Conservation (phyloP, 2,329 filamentous ascomycete genomes). For the Cryphonectria parasitica region DNA sequence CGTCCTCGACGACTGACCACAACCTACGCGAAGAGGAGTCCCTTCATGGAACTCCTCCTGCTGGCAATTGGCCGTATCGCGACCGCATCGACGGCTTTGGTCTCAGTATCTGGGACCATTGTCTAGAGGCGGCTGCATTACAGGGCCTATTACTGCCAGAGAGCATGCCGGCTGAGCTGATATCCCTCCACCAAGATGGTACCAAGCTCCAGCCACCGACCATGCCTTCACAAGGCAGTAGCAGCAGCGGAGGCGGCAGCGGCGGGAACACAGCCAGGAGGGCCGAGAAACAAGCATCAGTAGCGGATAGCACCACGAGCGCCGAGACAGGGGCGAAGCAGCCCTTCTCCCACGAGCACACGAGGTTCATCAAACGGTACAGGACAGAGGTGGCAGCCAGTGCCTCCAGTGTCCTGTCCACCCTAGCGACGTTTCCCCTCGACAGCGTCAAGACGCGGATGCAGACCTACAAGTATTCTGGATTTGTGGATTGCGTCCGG, state of each 20-base stretch:
- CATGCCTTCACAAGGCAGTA: slow-evolving; percentile 44
- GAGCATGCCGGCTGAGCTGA: slow-evolving; percentile 48
- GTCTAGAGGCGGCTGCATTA: slow-evolving; percentile 49
- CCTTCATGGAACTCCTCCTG: slow-evolving; percentile 45
- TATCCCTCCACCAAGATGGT: slow-evolving; percentile 50
- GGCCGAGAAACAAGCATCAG: slow-evolving; percentile 25
- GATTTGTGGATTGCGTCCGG: slow-evolving; percentile 73
- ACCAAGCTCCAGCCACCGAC: slow-evolving; percentile 44
- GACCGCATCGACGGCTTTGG: slow-evolving; percentile 64
- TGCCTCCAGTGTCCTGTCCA: slow-evolving; percentile 76
- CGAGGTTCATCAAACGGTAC: slow-evolving; percentile 72
- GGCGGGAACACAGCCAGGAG: slow-evolving; percentile 14
- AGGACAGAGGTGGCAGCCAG: slow-evolving; percentile 80
- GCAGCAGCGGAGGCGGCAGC: slow-evolving; percentile 26
- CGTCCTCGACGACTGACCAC: slow-evolving; percentile 22
- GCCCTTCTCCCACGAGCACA: slow-evolving; percentile 37
- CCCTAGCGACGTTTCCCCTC: slow-evolving; percentile 79
- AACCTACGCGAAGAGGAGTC: slow-evolving; percentile 31
- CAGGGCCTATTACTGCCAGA: slow-evolving; percentile 33
- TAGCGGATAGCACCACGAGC: slow-evolving; percentile 7
- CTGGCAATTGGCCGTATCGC: slow-evolving; percentile 52
- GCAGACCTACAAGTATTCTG: slow-evolving; percentile 82
- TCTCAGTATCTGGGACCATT: slow-evolving; percentile 52
- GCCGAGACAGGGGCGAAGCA: slow-evolving; percentile 29
- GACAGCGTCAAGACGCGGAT: slow-evolving; percentile 90